Conservation (phyloP, 768 basidiomycete species). For the Pleurotus sapidus region DNA sequence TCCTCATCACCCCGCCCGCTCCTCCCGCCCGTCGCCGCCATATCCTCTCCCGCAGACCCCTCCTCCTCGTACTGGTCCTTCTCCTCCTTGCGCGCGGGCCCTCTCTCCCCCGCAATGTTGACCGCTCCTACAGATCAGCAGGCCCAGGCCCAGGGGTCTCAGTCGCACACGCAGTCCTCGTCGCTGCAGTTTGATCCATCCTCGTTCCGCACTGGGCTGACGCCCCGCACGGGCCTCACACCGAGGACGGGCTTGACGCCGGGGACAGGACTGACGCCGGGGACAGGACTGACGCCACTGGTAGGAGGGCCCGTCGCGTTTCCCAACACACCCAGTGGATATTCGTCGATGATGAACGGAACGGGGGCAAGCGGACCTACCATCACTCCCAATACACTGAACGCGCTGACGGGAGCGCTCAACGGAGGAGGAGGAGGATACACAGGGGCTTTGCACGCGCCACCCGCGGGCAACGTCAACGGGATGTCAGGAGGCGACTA, state of each 20-base stretch:
- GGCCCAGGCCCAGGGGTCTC: slow-evolving; percentile 9
- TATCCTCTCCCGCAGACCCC: slow-evolving; percentile 68
- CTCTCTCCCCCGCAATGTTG: slow-evolving; percentile 95
- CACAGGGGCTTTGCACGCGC: slow-evolving; percentile 34
- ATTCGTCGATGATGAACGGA: slow-evolving; percentile 76
- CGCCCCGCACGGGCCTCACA: slow-evolving; percentile 83
- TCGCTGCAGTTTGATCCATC: slow-evolving; percentile 62
- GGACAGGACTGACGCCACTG: slow-evolving; percentile 77
- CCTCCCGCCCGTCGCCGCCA: slow-evolving; percentile 78
- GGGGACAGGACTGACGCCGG: slow-evolving; percentile 69
- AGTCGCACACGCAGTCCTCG: slow-evolving; percentile 14
- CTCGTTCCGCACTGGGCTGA: slow-evolving; percentile 82
- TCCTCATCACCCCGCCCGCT: slow-evolving; percentile 60
- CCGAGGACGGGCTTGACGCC: slow-evolving; percentile 47
- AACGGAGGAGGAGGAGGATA: slow-evolving; percentile 43
- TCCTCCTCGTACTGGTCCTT: slow-evolving; percentile 66
- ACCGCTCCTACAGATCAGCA: slow-evolving; percentile 68
- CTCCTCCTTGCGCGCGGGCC: slow-evolving; percentile 78
- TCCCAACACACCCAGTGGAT: slow-evolving; percentile 78
- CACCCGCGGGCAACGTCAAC: slow-evolving; percentile 44
- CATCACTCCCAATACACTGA: slow-evolving; percentile 76
- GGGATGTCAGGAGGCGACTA: slow-evolving; percentile 21
- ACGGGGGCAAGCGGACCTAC: slow-evolving; percentile 45
- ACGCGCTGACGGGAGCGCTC: slow-evolving; percentile 78
- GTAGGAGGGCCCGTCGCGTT: slow-evolving; percentile 73